A percentile compares a stretch with the other conserved stretches of the same genome.
These are phyloP conservation scores for Candida xiaguanensis DNA, from an alignment of 805 yeast genomes.

Conservation along the genomic window DNA sequence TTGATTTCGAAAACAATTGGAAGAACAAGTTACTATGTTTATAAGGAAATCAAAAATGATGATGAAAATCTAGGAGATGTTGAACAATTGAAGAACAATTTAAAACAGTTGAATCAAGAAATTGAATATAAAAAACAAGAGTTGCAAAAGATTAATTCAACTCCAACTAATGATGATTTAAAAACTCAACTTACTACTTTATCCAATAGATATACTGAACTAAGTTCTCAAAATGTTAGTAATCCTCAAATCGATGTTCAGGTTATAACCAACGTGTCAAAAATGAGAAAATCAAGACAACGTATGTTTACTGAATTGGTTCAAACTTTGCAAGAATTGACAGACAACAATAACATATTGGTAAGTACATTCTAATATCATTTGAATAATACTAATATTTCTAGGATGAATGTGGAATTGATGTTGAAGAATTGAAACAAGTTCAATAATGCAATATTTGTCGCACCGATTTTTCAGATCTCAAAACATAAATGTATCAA, in stretches of 20 bases:
- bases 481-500: constrained; percentile 1
- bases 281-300: constrained; percentile 5
- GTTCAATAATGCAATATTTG: not conserved
- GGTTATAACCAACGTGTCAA: not conserved
- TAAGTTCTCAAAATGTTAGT: not conserved
- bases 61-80: not conserved
- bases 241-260: not conserved
- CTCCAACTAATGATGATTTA: constrained; percentile 7
- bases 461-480: constrained; percentile 1
- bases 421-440: constrained; percentile 2
- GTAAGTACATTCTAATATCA: constrained; percentile 3
- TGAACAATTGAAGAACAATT: not conserved
- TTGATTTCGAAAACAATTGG: constrained; percentile 42
- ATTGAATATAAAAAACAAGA: constrained; percentile 1
- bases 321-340: constrained; percentile 5
- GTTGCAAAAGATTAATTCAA: constrained; percentile 1
- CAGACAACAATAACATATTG: constrained; percentile 8
- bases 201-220: not conserved
- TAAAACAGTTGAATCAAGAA: not conserved
- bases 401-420: constrained; percentile 9
- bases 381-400: constrained; percentile 1
- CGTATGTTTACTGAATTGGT: constrained; percentile 10
- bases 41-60: constrained; percentile 25
- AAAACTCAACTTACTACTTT: not conserved
- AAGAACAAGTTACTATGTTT: constrained; percentile 40